Conservation (phyloP, 345 rosid genomes). For the Lepidium didymum region DNA sequence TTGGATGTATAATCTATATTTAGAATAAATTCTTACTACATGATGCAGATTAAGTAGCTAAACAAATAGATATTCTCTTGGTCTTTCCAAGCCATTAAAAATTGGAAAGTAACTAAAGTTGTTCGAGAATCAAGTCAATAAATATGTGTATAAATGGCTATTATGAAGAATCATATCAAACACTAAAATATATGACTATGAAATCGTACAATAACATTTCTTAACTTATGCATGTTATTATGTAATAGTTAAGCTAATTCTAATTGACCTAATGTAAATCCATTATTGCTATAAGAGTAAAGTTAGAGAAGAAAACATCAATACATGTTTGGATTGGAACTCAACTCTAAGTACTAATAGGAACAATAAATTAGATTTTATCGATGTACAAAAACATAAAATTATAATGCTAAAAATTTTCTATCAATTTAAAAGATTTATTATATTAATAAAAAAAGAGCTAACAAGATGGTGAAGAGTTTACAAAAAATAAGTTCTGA, state of each 20-base stretch:
- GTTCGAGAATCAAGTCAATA: constrained; percentile 14
- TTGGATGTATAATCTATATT: not conserved
- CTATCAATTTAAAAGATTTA: too few species aligned
- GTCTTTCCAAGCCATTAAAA: constrained; percentile 1
- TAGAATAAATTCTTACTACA: not conserved
- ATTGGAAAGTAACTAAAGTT: constrained; percentile 8
- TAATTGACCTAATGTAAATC: not conserved
- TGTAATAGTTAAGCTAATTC: not conserved
- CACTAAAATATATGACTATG: not conserved
- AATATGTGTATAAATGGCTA: not conserved
- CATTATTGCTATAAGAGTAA: not conserved
- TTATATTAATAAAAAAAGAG: too few species aligned
- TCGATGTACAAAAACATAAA: too few species aligned
- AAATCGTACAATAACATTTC: not conserved
- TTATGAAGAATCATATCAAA: constrained; percentile 14
- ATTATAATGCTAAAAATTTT: too few species aligned
- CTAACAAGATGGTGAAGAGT: too few species aligned
- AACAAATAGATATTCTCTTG: not conserved
- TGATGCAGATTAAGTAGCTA: constrained; percentile 2
- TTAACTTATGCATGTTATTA: not conserved
- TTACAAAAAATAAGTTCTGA: too few species aligned
- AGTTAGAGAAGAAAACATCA: too few species aligned
- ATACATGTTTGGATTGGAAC: too few species aligned
- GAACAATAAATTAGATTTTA: too few species aligned
- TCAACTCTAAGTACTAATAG: too few species aligned